Base-by-base conservation (phyloP, 305 asterid genomes). In the Solanum chacoense region DNA sequence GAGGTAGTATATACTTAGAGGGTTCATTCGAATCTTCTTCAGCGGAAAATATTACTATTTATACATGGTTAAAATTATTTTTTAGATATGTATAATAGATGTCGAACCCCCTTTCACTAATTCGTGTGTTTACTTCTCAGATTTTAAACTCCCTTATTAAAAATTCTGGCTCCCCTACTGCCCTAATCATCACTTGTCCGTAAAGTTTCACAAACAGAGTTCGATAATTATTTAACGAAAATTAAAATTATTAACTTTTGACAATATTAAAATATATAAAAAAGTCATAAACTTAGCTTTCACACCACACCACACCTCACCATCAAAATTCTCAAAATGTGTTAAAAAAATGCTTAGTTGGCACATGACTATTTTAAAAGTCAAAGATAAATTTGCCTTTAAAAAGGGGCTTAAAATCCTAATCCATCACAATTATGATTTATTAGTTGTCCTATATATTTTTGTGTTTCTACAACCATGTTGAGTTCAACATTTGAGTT, bases 401-500 rank as follows among this genome's bases (percentile, higher is more conserved):
- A 45, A 81, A 38, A 45, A 16, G 71, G 38, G 72, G 72, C 29
- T 10, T 45, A 45, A 42, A 59, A 59, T 59, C 71, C 71, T 59
- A 59, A 59, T 22, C 71, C 71, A 22, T 59, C 28, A 59, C 71
- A 59, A 22, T 59, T 29, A 63, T 55, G 37, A 80, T 42, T 83
- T 50, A 16, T 45, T 24, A 45, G 7, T 18, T 83, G 22, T 45
- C 73, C 8, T 83, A 3, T 20, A 8, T 59, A 18, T 40, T 45
- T 81, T 34, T 9, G 18, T 45, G n/a, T 28, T 14, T 36, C 20
- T 29, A 12, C 28, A 83, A 83, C 18, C 26, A 83, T 83, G 86
- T 83, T 83, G 86, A 83, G 73, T 83, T 83, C 86, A 50, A 83
- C 73, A 83, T 83, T 83, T 83, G 86, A 83, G 86, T 50, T 83